A percentile compares a stretch with the other conserved stretches of the same genome.
Conservation (phyloP, 129 eudicot genomes). For the Gnaphalium uliginosum region DNA sequence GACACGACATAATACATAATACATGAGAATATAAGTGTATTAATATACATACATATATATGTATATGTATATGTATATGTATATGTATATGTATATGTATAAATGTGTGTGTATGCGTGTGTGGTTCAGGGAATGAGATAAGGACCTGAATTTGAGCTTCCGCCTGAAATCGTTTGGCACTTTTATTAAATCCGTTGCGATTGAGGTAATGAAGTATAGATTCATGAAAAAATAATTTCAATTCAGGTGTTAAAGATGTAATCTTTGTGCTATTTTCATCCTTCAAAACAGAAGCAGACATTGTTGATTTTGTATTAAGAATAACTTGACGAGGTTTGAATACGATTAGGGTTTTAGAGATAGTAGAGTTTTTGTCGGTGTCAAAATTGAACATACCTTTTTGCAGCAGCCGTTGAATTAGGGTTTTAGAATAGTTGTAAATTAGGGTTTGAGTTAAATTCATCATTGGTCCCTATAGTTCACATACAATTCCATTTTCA, state of each 20-base stretch:
- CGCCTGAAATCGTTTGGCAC: constrained; percentile 54
- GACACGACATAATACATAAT: not conserved
- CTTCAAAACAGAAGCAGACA: constrained; percentile 20
- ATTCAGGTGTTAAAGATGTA: constrained; percentile 30
- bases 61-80: too few species aligned
- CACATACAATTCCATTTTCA: too few species aligned
- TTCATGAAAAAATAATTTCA: constrained; percentile 43
- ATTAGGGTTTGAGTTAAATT: constrained; percentile 9
- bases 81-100: not conserved
- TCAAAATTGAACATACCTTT: constrained; percentile 23
- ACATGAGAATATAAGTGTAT: too few species aligned
- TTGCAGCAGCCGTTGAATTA: not conserved
- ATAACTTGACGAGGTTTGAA: constrained; percentile 56
- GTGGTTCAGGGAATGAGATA: not conserved
- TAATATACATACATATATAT: not conserved
- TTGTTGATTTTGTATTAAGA: constrained; percentile 23
- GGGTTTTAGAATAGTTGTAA: not conserved
- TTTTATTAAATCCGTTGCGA: constrained; percentile 52
- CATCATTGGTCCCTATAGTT: too few species aligned
- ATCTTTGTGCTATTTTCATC: constrained; percentile 25
- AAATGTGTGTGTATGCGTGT: not conserved
- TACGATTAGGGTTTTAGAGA: constrained; percentile 24
- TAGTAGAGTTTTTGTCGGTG: constrained; percentile 23
- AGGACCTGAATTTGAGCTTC: constrained; percentile 64
- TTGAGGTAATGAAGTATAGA: constrained; percentile 51